These are phyloP conservation scores for Chrysoporthe cubensis DNA, from an alignment of 2,329 filamentous ascomycete species.

Conservation along the genomic window DNA sequence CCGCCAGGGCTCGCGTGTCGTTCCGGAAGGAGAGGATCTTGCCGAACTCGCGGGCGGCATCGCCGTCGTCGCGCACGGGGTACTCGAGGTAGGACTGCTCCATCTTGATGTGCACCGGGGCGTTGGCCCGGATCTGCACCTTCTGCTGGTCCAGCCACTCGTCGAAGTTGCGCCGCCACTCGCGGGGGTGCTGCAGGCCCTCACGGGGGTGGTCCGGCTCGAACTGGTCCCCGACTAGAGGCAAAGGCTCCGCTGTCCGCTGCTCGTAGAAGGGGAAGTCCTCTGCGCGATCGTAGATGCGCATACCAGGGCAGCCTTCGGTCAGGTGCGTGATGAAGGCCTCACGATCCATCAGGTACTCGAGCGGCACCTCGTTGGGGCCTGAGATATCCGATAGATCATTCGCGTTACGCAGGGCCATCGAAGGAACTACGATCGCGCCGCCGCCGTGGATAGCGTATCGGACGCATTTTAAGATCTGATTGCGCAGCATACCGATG, in stretches of 20 bases:
- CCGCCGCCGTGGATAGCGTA: constrained; percentile 45
- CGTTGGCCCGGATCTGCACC: constrained; percentile 23
- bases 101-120: constrained; percentile 36
- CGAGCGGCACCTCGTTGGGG: constrained; percentile 34
- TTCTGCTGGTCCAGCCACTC: constrained; percentile 35
- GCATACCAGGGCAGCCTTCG: constrained; percentile 36
- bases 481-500: constrained; percentile 45
- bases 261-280: constrained; percentile 36
- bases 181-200: constrained; percentile 32
- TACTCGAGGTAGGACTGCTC: constrained; percentile 44
- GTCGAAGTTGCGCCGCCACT: constrained; percentile 38
- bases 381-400: constrained; percentile 40
- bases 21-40: constrained; percentile 40
- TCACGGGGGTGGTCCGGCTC: constrained; percentile 36
- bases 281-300: constrained; percentile 35
- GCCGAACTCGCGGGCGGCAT: constrained; percentile 38
- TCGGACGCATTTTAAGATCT: constrained; percentile 46
- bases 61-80: constrained; percentile 41
- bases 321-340: constrained; percentile 35
- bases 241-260: constrained; percentile 29
- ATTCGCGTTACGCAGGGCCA: constrained; percentile 39
- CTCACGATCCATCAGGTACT: constrained; percentile 37
- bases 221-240: constrained; percentile 38
- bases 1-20: constrained; percentile 38
- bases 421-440: constrained; percentile 42